Evolutionary conservation across 345 rosid species (phyloP).

Genomic region (Euclidium syriacum): DNA sequence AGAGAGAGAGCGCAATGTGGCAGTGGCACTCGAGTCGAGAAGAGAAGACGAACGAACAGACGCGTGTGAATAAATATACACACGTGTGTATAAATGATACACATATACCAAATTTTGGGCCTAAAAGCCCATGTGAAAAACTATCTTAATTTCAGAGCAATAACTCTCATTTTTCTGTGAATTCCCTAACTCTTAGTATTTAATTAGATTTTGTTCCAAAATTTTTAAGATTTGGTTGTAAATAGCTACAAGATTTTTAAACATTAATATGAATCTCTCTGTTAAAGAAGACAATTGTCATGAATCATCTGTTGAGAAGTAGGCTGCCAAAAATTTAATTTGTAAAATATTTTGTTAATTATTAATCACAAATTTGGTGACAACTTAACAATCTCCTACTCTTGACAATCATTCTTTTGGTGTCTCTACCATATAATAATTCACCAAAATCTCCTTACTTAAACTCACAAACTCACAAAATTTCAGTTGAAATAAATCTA

Average conservation of each 20-base stretch:
- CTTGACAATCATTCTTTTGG: conserved; percentile 62
- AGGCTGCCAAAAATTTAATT: conserved; percentile 37
- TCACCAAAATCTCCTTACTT: conserved; percentile 43
- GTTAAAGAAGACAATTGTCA: conserved; percentile 51
- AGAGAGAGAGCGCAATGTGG: not conserved
- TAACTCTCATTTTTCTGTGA: not conserved
- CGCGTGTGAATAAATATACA: conserved; percentile 3
- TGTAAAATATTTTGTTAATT: conserved; percentile 7
- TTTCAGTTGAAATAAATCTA: conserved; percentile 13
- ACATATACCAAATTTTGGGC: no score
- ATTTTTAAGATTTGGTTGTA: not conserved
- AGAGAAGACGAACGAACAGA: not conserved
- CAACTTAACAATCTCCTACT: conserved; percentile 84
- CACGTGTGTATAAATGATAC: not conserved
- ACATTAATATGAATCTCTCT: conserved; percentile 20
- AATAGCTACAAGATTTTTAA: conserved; percentile 12
- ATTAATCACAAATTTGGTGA: conserved; percentile 42
- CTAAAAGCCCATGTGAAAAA: no score
- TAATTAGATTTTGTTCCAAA: not conserved
- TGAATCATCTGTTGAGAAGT: conserved; percentile 57
- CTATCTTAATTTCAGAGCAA: not conserved
- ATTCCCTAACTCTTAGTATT: not conserved
- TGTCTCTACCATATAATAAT: conserved; percentile 46
- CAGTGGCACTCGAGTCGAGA: not conserved
- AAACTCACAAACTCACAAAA: conserved; percentile 31